phyloP scores from a whole-genome alignment of 345 rosid genomes.

The rapeseed (Brassica napus) region Da-Ae NC_063444.1:1343001-1343500 shows the following conservation, averaged over 20 bases:
- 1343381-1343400: conserved; percentile 16
- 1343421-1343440: conserved; percentile 22
- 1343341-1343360: conserved; percentile 27
- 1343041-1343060: neutral
- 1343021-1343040: conserved; percentile 30
- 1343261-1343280: conserved; percentile 5
- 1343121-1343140: conserved; percentile 19
- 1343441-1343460: conserved; percentile 19
- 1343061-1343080: conserved; percentile 21
- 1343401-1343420: conserved; percentile 1
- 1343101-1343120: conserved; percentile 23
- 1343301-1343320: neutral
- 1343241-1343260: conserved; percentile 20
- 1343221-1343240: conserved; percentile 27
- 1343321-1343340: neutral
- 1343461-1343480: conserved; percentile 6
- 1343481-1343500: conserved; percentile 8
- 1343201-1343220: conserved; percentile 9
- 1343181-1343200: conserved; percentile 15
- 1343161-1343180: conserved; percentile 29
- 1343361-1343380: conserved; percentile 20
- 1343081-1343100: conserved; percentile 11
- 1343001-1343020: conserved; percentile 38
- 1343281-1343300: conserved; percentile 20
- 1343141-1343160: conserved; percentile 17